These are phyloP conservation scores for Populus davidiana DNA, from an alignment of 345 rosid species.

Conservation along the genomic window DNA sequence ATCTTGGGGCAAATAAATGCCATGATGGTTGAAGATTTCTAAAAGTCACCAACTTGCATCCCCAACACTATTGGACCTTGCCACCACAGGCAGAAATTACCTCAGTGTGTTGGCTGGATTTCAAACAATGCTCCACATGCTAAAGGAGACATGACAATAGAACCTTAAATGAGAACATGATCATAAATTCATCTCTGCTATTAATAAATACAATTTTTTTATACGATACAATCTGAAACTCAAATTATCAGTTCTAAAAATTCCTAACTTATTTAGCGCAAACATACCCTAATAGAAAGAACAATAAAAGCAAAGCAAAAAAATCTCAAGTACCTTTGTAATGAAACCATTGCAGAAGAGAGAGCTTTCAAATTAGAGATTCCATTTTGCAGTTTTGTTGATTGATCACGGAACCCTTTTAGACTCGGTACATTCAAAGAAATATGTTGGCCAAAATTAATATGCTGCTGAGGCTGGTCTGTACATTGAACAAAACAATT, in stretches of 20 bases:
- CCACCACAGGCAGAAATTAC: not conserved
- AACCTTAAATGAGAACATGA: not conserved
- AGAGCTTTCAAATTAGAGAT: slow-evolving; percentile 60
- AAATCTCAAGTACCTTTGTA: slow-evolving; percentile 58
- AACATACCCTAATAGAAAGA: not conserved
- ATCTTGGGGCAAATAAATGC: not conserved
- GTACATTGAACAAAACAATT: slow-evolving; percentile 26
- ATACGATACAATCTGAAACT: too few relatives aligned
- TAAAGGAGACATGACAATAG: not conserved
- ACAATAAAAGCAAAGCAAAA: not conserved
- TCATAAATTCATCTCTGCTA: not conserved
- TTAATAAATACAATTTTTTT: too few relatives aligned
- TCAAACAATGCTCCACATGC: not conserved
- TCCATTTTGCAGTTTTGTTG: slow-evolving; percentile 47
- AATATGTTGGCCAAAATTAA: slow-evolving; percentile 54
- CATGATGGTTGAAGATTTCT: not conserved
- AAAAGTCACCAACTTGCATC: not conserved
- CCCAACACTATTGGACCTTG: not conserved
- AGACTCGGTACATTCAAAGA: slow-evolving; percentile 73
- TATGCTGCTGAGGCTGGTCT: slow-evolving; percentile 73
- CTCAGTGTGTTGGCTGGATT: not conserved
- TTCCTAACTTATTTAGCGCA: not conserved
- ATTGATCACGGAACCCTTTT: slow-evolving; percentile 46
- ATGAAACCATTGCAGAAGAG: slow-evolving; percentile 66
- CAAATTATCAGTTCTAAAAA: too few relatives aligned